Conservation (phyloP, 257 asterid genomes). For the Knoxia roxburghii region DNA sequence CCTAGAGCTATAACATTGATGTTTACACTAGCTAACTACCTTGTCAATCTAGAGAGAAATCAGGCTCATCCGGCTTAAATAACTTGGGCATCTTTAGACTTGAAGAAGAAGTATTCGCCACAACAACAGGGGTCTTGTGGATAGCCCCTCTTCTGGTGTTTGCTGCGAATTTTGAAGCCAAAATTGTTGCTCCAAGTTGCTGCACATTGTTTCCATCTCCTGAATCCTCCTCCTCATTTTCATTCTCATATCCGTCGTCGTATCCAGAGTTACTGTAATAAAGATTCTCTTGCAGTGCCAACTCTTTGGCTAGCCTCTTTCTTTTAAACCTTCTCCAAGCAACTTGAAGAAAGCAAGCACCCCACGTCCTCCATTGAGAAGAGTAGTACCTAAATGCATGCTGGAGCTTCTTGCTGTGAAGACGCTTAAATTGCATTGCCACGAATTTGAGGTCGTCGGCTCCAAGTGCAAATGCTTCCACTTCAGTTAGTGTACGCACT, state of each 20-base stretch:
- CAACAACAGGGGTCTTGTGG: slow-evolving; percentile 34
- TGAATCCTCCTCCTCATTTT: slow-evolving; percentile 11
- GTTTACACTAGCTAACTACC: slow-evolving; percentile 15
- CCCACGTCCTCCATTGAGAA: slow-evolving; percentile 97
- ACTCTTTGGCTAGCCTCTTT: slow-evolving; percentile 54
- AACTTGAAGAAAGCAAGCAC: slow-evolving; percentile 63
- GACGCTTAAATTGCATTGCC: slow-evolving; percentile 73
- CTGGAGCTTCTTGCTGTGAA: slow-evolving; percentile 87
- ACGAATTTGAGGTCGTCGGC: slow-evolving; percentile 89
- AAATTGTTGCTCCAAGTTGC: slow-evolving; percentile 58
- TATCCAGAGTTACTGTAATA: slow-evolving; percentile 17
- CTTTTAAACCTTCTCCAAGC: slow-evolving; percentile 74
- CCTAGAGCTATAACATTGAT: slow-evolving; percentile 9
- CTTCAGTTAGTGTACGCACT: slow-evolving; percentile 72
- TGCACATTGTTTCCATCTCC: slow-evolving; percentile 23
- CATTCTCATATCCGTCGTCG: slow-evolving; percentile 15
- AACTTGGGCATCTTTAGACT: slow-evolving; percentile 78
- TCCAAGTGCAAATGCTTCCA: slow-evolving; percentile 82
- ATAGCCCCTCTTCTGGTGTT: slow-evolving; percentile 56
- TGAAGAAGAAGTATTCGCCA: slow-evolving; percentile 44
- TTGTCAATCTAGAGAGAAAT: slow-evolving; percentile 51
- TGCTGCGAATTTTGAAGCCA: slow-evolving; percentile 73
- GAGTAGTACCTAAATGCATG: slow-evolving; percentile 88
- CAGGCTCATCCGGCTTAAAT: slow-evolving; percentile 85
- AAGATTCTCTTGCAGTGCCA: slow-evolving; percentile 43